phyloP scores from a whole-genome alignment of 345 rosid genomes.

The Atalantia buxifolia region DNA sequence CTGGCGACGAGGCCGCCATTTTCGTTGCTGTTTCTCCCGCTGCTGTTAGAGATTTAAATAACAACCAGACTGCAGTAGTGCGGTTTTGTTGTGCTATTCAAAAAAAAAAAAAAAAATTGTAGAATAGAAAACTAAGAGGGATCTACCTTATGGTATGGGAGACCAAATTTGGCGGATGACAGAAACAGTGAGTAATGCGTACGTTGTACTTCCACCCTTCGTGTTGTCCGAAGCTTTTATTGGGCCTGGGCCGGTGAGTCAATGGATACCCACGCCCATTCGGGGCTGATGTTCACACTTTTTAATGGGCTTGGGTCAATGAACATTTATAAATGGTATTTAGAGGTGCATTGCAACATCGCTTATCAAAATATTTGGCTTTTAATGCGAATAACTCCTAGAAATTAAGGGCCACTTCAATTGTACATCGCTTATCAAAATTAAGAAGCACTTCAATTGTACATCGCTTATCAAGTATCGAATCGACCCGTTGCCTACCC shows the following conservation, averaged over 20 bases:
- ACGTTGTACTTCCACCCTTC: too few relatives aligned
- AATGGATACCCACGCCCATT: background rate
- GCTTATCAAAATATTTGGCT: too few relatives aligned
- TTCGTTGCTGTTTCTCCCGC: constrained; percentile 7
- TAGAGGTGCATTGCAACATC: too few relatives aligned
- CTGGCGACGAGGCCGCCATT: constrained; percentile 57
- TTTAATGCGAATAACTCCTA: too few relatives aligned
- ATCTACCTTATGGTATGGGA: background rate
- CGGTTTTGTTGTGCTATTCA: background rate
- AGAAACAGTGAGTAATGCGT: background rate
- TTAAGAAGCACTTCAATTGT: too few relatives aligned
- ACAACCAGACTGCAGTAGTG: constrained; percentile 2
- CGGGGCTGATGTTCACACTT: background rate
- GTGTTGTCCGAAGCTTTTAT: background rate
- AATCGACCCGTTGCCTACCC: too few relatives aligned
- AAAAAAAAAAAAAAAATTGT: background rate
- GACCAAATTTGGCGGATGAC: background rate
- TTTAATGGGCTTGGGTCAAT: background rate
- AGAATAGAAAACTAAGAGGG: background rate
- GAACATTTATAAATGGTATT: too few relatives aligned
- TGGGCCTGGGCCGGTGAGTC: background rate
- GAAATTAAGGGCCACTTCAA: too few relatives aligned
- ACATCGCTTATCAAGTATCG: too few relatives aligned
- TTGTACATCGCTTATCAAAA: too few relatives aligned
- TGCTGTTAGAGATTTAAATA: background rate